Conservation (phyloP, 495 filamentous ascomycete species). For the Chaetomium tenue region DNA sequence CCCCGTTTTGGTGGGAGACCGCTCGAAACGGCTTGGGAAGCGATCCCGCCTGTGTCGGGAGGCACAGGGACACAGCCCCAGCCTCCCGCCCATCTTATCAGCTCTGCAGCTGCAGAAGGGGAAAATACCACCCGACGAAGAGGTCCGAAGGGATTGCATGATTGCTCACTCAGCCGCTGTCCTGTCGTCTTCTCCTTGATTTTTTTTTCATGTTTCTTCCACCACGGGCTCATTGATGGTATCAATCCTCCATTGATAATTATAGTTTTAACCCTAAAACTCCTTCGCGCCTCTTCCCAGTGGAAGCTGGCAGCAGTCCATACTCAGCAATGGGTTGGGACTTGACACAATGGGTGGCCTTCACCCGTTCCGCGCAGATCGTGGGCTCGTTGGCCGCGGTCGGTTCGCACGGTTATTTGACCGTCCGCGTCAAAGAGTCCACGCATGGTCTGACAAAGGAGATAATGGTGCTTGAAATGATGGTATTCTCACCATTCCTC, state of each 20-base stretch:
- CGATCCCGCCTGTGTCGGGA: neutral
- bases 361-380: constrained; percentile 37
- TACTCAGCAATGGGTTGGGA: constrained; percentile 35
- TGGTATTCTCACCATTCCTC: constrained; percentile 33
- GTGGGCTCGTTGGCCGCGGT: constrained; percentile 30
- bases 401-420: constrained; percentile 41
- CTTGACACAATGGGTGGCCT: constrained; percentile 37
- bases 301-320: constrained; percentile 12
- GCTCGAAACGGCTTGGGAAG: constrained; percentile 9
- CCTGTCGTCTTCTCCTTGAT: constrained; percentile 2
- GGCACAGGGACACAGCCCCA: constrained; percentile 20
- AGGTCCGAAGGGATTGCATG: too few relatives aligned
- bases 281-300: constrained; percentile 15
- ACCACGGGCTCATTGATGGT: neutral
- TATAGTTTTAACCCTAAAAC: neutral
- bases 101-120: neutral
- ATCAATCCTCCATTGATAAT: neutral
- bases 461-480: constrained; percentile 38
- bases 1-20: neutral
- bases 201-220: neutral
- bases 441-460: constrained; percentile 29
- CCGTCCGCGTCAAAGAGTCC: constrained; percentile 33
- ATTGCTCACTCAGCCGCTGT: constrained; percentile 2
- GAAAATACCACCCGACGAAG: neutral
- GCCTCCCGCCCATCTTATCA: constrained; percentile 5